phyloP scores from a whole-genome alignment of 2,329 filamentous ascomycete species.

The Trichoderma sp. region DNA sequence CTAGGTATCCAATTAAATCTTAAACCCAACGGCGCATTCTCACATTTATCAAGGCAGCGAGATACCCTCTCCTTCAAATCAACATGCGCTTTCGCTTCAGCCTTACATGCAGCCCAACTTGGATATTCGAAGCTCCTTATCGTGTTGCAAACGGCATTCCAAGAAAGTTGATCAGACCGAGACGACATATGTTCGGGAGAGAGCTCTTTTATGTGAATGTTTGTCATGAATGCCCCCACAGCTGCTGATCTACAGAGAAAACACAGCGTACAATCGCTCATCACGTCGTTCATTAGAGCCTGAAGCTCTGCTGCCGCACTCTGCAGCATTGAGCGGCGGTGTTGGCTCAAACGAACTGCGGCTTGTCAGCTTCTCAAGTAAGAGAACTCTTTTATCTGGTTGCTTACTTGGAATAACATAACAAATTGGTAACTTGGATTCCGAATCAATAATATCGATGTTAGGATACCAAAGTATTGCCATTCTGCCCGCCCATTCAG shows the following conservation, averaged over 20 bases:
- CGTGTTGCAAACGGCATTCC: accelerated
- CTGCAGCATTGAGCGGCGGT: background rate
- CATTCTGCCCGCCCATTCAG: too few relatives aligned
- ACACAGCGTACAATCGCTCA: background rate
- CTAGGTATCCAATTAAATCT: too few relatives aligned
- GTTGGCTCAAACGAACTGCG: background rate
- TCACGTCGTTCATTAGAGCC: background rate
- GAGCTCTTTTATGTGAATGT: background rate
- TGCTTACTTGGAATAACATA: background rate
- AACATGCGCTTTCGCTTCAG: background rate
- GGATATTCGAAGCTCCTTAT: background rate
- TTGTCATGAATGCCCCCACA: background rate
- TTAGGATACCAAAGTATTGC: background rate
- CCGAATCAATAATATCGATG: accelerated
- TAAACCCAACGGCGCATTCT: too few relatives aligned
- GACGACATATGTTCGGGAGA: background rate
- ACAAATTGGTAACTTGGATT: background rate
- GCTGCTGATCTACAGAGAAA: background rate
- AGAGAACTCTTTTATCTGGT: background rate
- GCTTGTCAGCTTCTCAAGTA: background rate
- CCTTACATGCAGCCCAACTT: background rate
- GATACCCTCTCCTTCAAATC: background rate
- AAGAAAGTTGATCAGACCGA: background rate
- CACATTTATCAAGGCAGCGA: background rate
- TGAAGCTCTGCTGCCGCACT: background rate